These are phyloP conservation scores for Microcos paniculata DNA, from an alignment of 345 rosid species.

Conservation along the genomic window DNA sequence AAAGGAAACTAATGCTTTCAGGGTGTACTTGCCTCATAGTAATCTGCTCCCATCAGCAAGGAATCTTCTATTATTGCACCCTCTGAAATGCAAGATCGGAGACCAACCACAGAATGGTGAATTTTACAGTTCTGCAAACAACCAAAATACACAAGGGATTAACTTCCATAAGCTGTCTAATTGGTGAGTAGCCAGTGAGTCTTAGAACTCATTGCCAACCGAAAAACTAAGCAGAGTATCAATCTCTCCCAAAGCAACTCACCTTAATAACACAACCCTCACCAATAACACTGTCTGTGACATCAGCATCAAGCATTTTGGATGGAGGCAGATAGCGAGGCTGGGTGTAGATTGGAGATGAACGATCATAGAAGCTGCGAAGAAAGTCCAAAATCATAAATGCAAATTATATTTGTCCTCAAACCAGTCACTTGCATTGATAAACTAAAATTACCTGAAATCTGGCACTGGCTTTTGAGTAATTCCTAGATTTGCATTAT, in stretches of 20 bases:
- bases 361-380: slow-evolving; percentile 90
- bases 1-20: too few relatives aligned
- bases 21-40: slow-evolving; percentile 65
- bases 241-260: slow-evolving; percentile 4
- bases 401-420: background rate
- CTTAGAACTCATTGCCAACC: background rate
- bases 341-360: slow-evolving; percentile 94
- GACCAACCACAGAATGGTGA: slow-evolving; percentile 94
- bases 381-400: slow-evolving; percentile 1
- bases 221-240: background rate
- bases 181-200: background rate
- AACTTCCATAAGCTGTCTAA: background rate
- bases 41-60: slow-evolving; percentile 93
- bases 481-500: slow-evolving; percentile 90
- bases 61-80: slow-evolving; percentile 95
- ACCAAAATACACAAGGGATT: background rate
- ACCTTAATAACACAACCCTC: slow-evolving; percentile 98
- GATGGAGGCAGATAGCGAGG: slow-evolving; percentile 97
- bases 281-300: slow-evolving; percentile 94
- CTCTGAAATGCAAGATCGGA: slow-evolving; percentile 91
- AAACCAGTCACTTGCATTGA: slow-evolving; percentile 3
- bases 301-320: slow-evolving; percentile 98
- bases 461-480: slow-evolving; percentile 95
- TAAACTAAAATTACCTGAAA: slow-evolving; percentile 57
- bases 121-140: slow-evolving; percentile 78